Conservation (phyloP, 2,329 filamentous ascomycete genomes). For the Zymoseptoria pseudotritici region DNA sequence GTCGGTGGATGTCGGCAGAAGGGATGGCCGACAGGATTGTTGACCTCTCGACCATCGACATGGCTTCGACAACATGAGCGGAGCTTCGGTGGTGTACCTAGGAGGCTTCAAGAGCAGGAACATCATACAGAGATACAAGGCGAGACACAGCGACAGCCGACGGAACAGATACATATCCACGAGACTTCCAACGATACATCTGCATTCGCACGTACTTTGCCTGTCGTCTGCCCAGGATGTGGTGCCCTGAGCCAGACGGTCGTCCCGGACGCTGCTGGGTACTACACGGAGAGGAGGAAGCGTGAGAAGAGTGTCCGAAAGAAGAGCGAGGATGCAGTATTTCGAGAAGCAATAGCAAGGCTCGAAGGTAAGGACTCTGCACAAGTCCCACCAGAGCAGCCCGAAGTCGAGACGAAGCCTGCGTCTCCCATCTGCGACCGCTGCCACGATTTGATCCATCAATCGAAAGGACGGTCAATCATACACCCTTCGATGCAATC, state of each 20-base stretch:
- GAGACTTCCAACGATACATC: not conserved
- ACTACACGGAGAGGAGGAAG: constrained; percentile 46
- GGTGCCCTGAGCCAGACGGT: constrained; percentile 54
- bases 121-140: not conserved
- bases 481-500: constrained; percentile 73
- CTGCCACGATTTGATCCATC: constrained; percentile 75
- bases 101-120: not conserved
- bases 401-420: not conserved
- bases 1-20: not conserved
- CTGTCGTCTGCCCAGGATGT: constrained; percentile 50
- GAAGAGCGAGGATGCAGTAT: constrained; percentile 32
- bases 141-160: not conserved
- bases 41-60: not conserved
- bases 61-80: not conserved
- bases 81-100: not conserved
- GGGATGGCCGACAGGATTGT: not conserved
- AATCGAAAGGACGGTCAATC: constrained; percentile 64
- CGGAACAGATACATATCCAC: not conserved
- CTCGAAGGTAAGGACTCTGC: constrained; percentile 2
- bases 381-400: not conserved
- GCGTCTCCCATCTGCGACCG: constrained; percentile 60
- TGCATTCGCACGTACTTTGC: constrained; percentile 18
- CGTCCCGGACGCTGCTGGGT: constrained; percentile 49
- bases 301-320: constrained; percentile 24
- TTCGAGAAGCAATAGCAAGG: constrained; percentile 23